Evolutionary conservation across 2,329 filamentous ascomycete species (phyloP), one percentile per base, ranked within the genome.

Genomic region (Ilyonectria sp.): DNA sequence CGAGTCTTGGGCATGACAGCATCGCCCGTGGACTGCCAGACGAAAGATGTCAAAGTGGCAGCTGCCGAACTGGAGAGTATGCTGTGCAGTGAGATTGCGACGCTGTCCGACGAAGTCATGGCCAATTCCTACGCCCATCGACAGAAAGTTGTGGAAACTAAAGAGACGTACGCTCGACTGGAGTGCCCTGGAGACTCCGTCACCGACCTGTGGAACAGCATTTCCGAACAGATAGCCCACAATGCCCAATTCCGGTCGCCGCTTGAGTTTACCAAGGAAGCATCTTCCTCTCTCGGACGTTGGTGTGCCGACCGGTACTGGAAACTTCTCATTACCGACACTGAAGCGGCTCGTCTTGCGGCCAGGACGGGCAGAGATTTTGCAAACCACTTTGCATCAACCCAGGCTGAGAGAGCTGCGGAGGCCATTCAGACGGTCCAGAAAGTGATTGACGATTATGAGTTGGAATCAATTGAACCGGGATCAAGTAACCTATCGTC

Each of bases 1-100:
- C 92, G 91, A 43, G 91, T 99, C 21, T 93, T 99, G 71, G 95
- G 95, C 29, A 98, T 98, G 95, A 99, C 96, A 1, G 96, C 96
- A 8, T 98, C 96, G 0, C 96, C 96, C 0, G 92, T 98, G 3
- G 95, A 98, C 81, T 90, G 93, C 0, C 92, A 93, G 75, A 87
- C 88, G 0, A 73, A 53, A 17, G 91, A 97, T 71, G 87, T 97
- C 31, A 84, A 86, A 17, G 84, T 89, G 67, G 93, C 93, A 43
- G 93, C 93, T 0, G 82, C 83, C 67, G 90, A 93, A 60, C 87
- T 99, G 0, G 95, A 98, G 77, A 86, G 81, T 1, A 84, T 97
- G 43, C 84, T 99, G 1, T 89, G 96, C 76, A 93, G 92, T 78
- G 90, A 91, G 74, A 98, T 99, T 75, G 92, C 92, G 6, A 98